Evolutionary conservation across 192 early-diverging fungal species (phyloP).

Genomic region (Coemansia sp.): DNA sequence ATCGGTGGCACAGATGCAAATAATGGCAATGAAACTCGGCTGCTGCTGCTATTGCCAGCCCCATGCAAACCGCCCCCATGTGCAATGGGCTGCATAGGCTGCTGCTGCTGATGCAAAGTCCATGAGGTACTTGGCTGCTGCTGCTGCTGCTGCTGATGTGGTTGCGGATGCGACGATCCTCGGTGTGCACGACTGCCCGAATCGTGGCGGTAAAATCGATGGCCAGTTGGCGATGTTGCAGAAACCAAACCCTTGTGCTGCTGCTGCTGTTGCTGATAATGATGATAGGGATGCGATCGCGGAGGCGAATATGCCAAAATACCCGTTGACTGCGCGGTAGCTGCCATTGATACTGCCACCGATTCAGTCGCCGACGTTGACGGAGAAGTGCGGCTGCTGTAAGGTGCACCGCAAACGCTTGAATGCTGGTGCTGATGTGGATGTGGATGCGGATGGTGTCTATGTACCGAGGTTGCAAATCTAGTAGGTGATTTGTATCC

Average conservation of each 20-base stretch:
- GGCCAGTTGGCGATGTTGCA: background rate
- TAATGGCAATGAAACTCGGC: background rate
- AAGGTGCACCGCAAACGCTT: background rate
- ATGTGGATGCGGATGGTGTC: too few relatives aligned
- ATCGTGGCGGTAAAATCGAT: background rate
- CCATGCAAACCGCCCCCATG: background rate
- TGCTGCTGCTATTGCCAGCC: background rate
- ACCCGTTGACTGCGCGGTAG: background rate
- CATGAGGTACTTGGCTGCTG: background rate
- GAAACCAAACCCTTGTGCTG: background rate
- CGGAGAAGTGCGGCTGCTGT: background rate
- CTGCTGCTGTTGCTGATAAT: background rate
- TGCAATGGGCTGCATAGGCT: background rate
- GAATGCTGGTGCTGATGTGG: background rate
- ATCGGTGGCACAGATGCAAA: background rate
- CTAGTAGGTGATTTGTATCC: background rate
- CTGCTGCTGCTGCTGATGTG: too few relatives aligned
- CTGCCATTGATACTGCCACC: background rate
- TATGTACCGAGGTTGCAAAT: slow-evolving; percentile 5
- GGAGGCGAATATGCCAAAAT: background rate
- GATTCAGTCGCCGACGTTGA: background rate
- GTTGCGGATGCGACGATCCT: background rate
- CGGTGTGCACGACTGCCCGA: background rate
- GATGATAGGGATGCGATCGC: background rate
- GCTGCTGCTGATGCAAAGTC: background rate